Conservation (phyloP, 345 rosid species). For the Mallotus nudiflorus region DNA sequence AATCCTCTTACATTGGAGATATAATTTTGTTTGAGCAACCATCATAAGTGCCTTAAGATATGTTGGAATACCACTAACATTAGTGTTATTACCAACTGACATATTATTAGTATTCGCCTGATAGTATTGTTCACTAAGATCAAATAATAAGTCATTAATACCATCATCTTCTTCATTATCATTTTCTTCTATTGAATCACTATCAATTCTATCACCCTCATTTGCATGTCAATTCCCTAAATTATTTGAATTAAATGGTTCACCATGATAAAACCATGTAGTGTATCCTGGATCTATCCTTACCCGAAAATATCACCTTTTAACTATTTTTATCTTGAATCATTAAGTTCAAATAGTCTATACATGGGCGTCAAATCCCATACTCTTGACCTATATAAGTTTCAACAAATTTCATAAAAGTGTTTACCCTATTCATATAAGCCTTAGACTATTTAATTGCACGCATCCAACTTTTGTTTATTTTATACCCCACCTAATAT, state of each 20-base stretch:
- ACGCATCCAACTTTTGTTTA: background rate
- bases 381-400: background rate
- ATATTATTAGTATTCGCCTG: too few relatives aligned
- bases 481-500: too few relatives aligned
- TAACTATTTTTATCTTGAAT: background rate
- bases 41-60: background rate
- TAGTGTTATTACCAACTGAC: background rate
- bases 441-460: background rate
- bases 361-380: background rate
- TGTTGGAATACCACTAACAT: background rate
- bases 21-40: background rate
- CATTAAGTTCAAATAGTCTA: background rate
- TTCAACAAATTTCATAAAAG: background rate
- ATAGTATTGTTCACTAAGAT: too few relatives aligned
- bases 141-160: too few relatives aligned
- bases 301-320: background rate
- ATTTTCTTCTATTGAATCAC: too few relatives aligned
- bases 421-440: background rate
- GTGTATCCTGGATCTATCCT: background rate
- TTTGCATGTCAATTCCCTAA: too few relatives aligned
- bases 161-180: background rate
- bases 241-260: background rate
- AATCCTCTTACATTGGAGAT: background rate
- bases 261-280: background rate
- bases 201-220: background rate